These are phyloP conservation scores for Geum urbanum DNA, from an alignment of 306 rosid genomes.

Conservation along the genomic window DNA sequence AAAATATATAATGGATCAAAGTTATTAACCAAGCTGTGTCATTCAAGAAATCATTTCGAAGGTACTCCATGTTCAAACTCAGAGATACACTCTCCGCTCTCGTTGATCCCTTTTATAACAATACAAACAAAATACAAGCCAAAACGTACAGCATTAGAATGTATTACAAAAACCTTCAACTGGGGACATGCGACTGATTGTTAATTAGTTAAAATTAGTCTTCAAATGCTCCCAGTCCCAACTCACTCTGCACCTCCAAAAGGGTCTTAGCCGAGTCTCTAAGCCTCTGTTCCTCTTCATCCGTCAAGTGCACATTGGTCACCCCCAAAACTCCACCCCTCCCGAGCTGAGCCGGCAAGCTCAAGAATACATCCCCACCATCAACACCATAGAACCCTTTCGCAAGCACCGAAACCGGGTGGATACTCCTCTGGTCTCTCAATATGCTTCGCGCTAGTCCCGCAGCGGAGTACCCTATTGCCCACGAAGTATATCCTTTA, in stretches of 20 bases:
- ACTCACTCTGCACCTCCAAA: slow-evolving; percentile 51
- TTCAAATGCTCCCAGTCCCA: slow-evolving; percentile 41
- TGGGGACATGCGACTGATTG: not conserved
- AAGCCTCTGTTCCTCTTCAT: slow-evolving; percentile 53
- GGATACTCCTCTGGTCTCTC: slow-evolving; percentile 78
- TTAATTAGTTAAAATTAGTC: not conserved
- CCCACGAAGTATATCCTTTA: slow-evolving; percentile 97
- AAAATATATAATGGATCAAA: too few relatives aligned
- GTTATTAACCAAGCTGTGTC: not conserved
- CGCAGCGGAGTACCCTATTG: slow-evolving; percentile 82
- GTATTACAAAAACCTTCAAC: not conserved
- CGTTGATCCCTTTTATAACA: not conserved
- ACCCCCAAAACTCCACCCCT: slow-evolving; percentile 74
- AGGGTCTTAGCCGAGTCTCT: slow-evolving; percentile 67
- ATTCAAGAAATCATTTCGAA: not conserved
- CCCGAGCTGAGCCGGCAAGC: slow-evolving; percentile 83
- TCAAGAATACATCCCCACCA: slow-evolving; percentile 69
- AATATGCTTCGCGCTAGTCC: slow-evolving; percentile 53
- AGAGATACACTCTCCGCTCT: not conserved
- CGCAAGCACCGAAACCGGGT: slow-evolving; percentile 72
- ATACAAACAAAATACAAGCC: not conserved
- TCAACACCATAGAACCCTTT: slow-evolving; percentile 65
- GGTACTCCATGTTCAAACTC: not conserved
- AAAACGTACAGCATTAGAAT: not conserved
- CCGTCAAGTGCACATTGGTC: slow-evolving; percentile 61